phyloP scores from a whole-genome alignment of 2,329 filamentous ascomycete genomes.

The Paramyrothecium roridum region DNA sequence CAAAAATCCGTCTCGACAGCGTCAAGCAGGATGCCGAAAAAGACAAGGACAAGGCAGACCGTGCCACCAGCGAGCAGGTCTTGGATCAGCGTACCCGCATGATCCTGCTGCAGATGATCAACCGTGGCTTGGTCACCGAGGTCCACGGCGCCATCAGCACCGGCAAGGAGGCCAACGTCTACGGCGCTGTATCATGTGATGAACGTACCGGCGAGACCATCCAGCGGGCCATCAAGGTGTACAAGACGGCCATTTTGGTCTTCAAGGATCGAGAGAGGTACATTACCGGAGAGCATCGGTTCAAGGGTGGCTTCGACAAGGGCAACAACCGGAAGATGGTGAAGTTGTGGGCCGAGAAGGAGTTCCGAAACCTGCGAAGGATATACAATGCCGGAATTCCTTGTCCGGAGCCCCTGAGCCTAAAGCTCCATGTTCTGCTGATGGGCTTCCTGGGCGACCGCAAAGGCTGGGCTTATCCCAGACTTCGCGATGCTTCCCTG shows the following conservation, averaged over 20 bases:
- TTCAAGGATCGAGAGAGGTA: constrained; percentile 98
- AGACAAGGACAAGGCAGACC: constrained; percentile 84
- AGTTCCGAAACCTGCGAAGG: constrained; percentile 88
- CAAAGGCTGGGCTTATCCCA: constrained; percentile 83
- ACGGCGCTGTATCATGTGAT: constrained; percentile 73
- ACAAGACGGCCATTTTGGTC: constrained; percentile 95
- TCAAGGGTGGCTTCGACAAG: constrained; percentile 88
- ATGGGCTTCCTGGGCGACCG: constrained; percentile 91
- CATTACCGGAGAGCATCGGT: constrained; percentile 90
- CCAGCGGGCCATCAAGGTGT: constrained; percentile 93
- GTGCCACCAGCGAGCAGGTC: constrained; percentile 92
- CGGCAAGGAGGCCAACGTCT: constrained; percentile 97
- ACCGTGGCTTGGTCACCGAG: constrained; percentile 82
- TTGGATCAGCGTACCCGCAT: constrained; percentile 91
- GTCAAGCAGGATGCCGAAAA: constrained; percentile 50
- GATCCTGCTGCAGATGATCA: constrained; percentile 95
- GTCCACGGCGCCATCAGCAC: constrained; percentile 95
- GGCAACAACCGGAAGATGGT: constrained; percentile 96
- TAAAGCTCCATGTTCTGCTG: constrained; percentile 91
- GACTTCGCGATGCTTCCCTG: constrained; percentile 82
- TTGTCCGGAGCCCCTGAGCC: constrained; percentile 82
- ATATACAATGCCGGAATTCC: constrained; percentile 83
- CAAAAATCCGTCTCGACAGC: constrained; percentile 77
- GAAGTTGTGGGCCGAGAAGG: constrained; percentile 97
- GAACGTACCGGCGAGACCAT: constrained; percentile 50